phyloP scores from a whole-genome alignment of 768 basidiomycete genomes.

The Strobilomyces echinocephalus region DNA sequence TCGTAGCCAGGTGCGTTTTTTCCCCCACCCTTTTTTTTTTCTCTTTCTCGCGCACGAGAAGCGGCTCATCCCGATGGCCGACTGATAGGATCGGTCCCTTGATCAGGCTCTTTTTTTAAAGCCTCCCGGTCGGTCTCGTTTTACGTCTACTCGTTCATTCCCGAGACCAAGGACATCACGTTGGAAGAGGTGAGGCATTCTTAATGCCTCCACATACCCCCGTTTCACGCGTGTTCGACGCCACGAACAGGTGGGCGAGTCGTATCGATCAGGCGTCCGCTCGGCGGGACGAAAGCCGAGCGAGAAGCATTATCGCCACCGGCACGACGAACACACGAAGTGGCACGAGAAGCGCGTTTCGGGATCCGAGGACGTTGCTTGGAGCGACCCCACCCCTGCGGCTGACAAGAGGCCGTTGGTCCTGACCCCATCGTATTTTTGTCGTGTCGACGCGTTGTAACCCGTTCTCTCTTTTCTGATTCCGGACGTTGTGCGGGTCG shows the following conservation, averaged over 20 bases:
- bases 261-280: slow-evolving; percentile 62
- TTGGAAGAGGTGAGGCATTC: slow-evolving; percentile 46
- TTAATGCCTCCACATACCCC: background rate
- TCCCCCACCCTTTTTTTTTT: background rate
- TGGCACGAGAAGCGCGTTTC: slow-evolving; percentile 22
- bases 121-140: slow-evolving; percentile 57
- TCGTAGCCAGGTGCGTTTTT: slow-evolving; percentile 45
- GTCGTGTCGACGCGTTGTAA: background rate
- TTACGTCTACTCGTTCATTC: slow-evolving; percentile 73
- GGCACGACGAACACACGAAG: slow-evolving; percentile 4
- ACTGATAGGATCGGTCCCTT: slow-evolving; percentile 60
- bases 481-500: background rate
- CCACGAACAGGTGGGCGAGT: slow-evolving; percentile 55
- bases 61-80: background rate
- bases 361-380: slow-evolving; percentile 15
- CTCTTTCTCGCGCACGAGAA: background rate
- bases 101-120: slow-evolving; percentile 73
- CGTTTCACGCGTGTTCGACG: background rate
- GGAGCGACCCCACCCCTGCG: background rate
- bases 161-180: slow-evolving; percentile 76
- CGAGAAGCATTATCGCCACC: slow-evolving; percentile 33
- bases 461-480: background rate
- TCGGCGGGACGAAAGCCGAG: slow-evolving; percentile 55
- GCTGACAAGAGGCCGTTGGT: background rate
- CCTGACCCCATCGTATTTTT: background rate